Evolutionary conservation across 148 eudicot species (phyloP), one percentile per base, ranked within the genome.

Genomic region (Rhododendron williamsianum): DNA sequence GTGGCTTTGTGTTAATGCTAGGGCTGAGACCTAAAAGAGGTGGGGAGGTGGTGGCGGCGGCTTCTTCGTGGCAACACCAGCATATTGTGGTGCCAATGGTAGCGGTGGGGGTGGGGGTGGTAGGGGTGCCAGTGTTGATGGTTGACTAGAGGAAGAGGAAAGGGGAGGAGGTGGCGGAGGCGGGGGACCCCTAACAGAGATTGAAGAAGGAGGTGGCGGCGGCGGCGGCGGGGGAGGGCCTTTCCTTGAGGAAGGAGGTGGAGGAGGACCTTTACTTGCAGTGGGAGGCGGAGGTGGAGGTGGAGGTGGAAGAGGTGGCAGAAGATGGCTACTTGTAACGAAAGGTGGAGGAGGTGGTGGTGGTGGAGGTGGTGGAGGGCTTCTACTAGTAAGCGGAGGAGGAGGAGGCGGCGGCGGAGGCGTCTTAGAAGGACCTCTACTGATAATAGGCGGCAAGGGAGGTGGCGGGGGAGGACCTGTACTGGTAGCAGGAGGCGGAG

Each of bases 151-250:
- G 49, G 77, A 43, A 82, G 86, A 45, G 83, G 86, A 18, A 72
- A 88, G 84, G 80, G 18, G 30, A 78, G 92, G 87, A 21, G 92
- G 93, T 0, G 94, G 94, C n/a, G 93, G 92, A 46, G 88, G 91
- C 35, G 88, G 86, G 82, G 87, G 89, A 7, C 74, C 77, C 51
- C 73, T 87, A 71, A 87, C 36, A 35, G 36, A 35, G 36, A 35
- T 85, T 9, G 85, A 74, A 15, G 87, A 76, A 30, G 89, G 90
- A 6, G 80, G 83, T 21, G 90, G 84, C 1, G 35, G 35, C 35
- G 35, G 35, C 35, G 35, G 35, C 35, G 35, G 35, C 2, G 35
- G 35, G 0, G 85, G 88, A 84, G 87, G 89, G 19, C 80, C 48
- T 65, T 80, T 87, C 51, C 87, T 81, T 4, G 83, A 15, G 82